These are phyloP conservation scores for Penicillium turbatum DNA, from an alignment of 495 filamentous ascomycete species.

Conservation along the genomic window DNA sequence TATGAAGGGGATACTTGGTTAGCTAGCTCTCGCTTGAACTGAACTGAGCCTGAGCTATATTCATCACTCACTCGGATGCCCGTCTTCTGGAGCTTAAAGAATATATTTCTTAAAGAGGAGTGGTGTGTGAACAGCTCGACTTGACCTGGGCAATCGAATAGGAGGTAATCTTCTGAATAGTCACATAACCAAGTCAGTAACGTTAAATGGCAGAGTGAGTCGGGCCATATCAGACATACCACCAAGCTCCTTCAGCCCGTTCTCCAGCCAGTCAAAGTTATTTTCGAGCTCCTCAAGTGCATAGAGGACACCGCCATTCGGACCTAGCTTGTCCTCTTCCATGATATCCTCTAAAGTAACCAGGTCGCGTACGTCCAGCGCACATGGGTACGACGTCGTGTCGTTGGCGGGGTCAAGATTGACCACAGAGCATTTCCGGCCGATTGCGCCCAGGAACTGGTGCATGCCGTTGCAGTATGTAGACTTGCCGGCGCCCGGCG, in stretches of 20 bases:
- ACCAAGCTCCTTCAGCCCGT: slow-evolving; percentile 67
- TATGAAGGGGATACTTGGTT: slow-evolving; percentile 6
- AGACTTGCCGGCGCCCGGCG: slow-evolving; percentile 91
- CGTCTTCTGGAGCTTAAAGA: slow-evolving; percentile 82
- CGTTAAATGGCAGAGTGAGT: background rate
- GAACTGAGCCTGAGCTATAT: background rate
- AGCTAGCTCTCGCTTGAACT: slow-evolving; percentile 1
- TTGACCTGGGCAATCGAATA: slow-evolving; percentile 96
- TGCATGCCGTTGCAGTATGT: slow-evolving; percentile 99
- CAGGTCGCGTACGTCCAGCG: slow-evolving; percentile 84
- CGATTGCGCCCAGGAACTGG: slow-evolving; percentile 93
- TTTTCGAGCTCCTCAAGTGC: slow-evolving; percentile 92
- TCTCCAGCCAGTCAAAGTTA: slow-evolving; percentile 86
- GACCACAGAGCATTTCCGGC: slow-evolving; percentile 87
- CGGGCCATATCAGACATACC: slow-evolving; percentile 31
- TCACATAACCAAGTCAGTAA: slow-evolving; percentile 4
- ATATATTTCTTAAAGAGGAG: slow-evolving; percentile 81
- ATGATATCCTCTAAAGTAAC: slow-evolving; percentile 92
- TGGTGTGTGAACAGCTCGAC: slow-evolving; percentile 97
- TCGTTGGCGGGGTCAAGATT: slow-evolving; percentile 99
- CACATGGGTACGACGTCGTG: slow-evolving; percentile 57
- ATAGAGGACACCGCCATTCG: slow-evolving; percentile 89
- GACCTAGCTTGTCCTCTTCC: slow-evolving; percentile 84
- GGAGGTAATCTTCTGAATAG: slow-evolving; percentile 73
- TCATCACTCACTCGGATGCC: slow-evolving; percentile 72